Percentiles rank a stretch among this genome's conserved stretches.
phyloP scores from a whole-genome alignment of 2,329 filamentous ascomycete genomes.

The Arthrinium phaeospermum region DNA sequence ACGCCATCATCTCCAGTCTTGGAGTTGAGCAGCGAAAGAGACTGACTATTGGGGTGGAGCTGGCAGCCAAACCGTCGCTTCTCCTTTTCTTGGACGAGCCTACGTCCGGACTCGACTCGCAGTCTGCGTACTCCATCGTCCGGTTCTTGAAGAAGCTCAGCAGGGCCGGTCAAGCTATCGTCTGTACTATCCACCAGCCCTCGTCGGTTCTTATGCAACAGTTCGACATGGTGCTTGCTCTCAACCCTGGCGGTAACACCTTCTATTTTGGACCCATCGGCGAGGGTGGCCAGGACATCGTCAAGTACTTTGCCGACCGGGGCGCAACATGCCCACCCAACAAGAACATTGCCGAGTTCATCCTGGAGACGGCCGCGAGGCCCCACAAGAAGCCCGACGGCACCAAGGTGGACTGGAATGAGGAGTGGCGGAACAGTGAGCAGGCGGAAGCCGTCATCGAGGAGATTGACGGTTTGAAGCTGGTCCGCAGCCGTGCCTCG shows the following conservation, averaged over 20 bases:
- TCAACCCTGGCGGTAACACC: conserved; percentile 72
- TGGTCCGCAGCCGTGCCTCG: conserved; percentile 31
- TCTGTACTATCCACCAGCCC: conserved; percentile 78
- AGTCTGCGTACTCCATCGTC: conserved; percentile 74
- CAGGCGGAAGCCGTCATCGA: conserved; percentile 63
- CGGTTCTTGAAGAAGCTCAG: conserved; percentile 72
- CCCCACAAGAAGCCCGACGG: conserved; percentile 42
- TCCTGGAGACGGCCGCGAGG: conserved; percentile 51
- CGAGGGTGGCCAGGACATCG: conserved; percentile 67
- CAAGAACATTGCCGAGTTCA: conserved; percentile 56
- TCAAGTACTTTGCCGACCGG: conserved; percentile 70
- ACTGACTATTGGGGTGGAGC: conserved; percentile 86
- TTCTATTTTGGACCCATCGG: conserved; percentile 78
- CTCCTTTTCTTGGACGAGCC: conserved; percentile 78
- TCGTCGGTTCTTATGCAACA: conserved; percentile 72
- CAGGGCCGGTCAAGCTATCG: conserved; percentile 68
- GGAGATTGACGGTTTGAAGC: conserved; percentile 69
- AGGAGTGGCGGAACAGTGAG: conserved; percentile 72
- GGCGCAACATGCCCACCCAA: conserved; percentile 68
- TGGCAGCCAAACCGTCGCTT: conserved; percentile 77
- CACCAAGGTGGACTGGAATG: conserved; percentile 69
- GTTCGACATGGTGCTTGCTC: conserved; percentile 75
- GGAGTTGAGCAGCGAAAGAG: conserved; percentile 76
- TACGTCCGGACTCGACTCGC: conserved; percentile 71
- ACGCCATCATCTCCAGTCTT: conserved; percentile 76